These are phyloP conservation scores for Gonium pectorale DNA, from an alignment of 139 green algal species.

Conservation along the genomic window DNA sequence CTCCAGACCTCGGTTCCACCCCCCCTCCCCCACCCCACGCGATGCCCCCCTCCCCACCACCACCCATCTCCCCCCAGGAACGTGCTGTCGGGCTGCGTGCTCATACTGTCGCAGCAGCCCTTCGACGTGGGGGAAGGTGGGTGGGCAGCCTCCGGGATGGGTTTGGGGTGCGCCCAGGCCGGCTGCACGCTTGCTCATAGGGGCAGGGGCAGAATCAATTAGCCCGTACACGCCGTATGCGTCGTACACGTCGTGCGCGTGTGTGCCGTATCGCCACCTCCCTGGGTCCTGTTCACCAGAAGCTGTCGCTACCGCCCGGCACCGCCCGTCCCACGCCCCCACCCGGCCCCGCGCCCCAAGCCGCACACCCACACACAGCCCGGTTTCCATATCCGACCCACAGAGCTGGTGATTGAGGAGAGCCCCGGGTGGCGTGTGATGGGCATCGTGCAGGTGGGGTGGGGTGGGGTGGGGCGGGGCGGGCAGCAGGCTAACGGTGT, in stretches of 20 bases:
- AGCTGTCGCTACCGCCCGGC: too few relatives aligned
- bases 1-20: too few relatives aligned
- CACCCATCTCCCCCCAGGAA: neutral
- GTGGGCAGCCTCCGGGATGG: neutral
- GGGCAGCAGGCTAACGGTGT: too few relatives aligned
- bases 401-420: constrained; percentile 48
- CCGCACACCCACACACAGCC: neutral
- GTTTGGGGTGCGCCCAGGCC: neutral
- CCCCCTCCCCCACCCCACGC: neutral
- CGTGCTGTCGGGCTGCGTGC: constrained; percentile 15
- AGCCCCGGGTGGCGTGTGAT: constrained; percentile 30
- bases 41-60: neutral
- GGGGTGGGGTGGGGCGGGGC: neutral
- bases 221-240: too few relatives aligned
- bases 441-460: constrained; percentile 35
- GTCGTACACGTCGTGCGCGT: too few relatives aligned
- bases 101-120: constrained; percentile 45
- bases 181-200: neutral
- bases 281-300: too few relatives aligned
- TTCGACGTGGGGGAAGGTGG: constrained; percentile 48
- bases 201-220: too few relatives aligned
- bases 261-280: too few relatives aligned
- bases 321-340: too few relatives aligned
- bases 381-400: too few relatives aligned
- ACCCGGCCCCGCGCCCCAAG: too few relatives aligned